phyloP scores from a whole-genome alignment of 2,329 filamentous ascomycete genomes.

The Scedosporium boydii region DNA sequence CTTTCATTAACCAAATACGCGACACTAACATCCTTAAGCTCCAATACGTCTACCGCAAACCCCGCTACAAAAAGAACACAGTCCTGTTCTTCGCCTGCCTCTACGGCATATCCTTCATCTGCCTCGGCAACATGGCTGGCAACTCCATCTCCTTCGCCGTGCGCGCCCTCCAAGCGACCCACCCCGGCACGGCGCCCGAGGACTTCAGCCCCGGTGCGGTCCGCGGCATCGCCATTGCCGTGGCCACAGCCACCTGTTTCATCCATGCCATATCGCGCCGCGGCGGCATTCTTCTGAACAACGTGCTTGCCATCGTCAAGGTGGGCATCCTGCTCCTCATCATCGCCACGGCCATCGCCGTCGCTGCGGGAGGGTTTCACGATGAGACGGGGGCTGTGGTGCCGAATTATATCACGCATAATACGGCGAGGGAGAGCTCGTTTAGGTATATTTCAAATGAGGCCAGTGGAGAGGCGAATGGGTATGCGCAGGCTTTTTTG shows the following conservation, averaged over 20 bases:
- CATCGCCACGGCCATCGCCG: constrained; percentile 21
- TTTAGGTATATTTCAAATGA: constrained; percentile 14
- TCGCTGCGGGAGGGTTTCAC: constrained; percentile 18
- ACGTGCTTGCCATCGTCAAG: constrained; percentile 40
- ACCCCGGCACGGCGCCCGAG: constrained; percentile 13
- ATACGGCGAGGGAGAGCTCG: constrained; percentile 13
- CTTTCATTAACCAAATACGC: neutral
- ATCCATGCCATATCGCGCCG: constrained; percentile 37
- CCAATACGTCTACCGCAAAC: constrained; percentile 32
- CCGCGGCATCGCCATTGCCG: constrained; percentile 36
- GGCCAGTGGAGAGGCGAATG: constrained; percentile 17
- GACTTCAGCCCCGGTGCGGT: constrained; percentile 20
- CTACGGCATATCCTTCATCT: constrained; percentile 33
- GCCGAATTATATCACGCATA: constrained; percentile 16
- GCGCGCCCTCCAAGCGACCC: constrained; percentile 26
- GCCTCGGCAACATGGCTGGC: constrained; percentile 36
- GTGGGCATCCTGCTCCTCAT: constrained; percentile 36
- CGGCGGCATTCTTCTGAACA: constrained; percentile 41
- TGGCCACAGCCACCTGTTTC: constrained; percentile 32
- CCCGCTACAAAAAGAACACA: constrained; percentile 22
- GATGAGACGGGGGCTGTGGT: constrained; percentile 4
- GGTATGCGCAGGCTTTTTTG: constrained; percentile 29
- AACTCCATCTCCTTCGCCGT: constrained; percentile 38
- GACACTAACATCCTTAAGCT: constrained; percentile 15
- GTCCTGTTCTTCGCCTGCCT: constrained; percentile 31